Evolutionary conservation across 352 stramenopile genomes (phyloP), one percentile per base, ranked within the genome.

Genomic region (Detonula confervacea): DNA sequence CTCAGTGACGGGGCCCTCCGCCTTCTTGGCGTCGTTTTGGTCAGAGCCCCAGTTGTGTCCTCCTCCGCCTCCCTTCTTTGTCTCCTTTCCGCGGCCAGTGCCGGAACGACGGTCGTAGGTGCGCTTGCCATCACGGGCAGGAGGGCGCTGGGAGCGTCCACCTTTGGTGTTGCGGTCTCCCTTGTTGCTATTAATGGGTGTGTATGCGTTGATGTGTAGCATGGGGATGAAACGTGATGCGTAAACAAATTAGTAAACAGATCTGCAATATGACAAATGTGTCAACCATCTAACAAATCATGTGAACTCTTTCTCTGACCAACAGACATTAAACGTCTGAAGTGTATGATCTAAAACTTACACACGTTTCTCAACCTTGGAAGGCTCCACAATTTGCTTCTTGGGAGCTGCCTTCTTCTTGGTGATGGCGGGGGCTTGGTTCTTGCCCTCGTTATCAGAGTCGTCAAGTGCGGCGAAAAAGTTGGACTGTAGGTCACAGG

Each of bases 21-120:
- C 95, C 54, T 91, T 92, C 83, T 97, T 95, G 86, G 97, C 95
- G 73, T 96, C 87, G 68, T 97, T 91, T 91, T 98, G 97, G 83
- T 93, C 87, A 33, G 73, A 88, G 16, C 96, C 96, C 96, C 96
- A 98, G 92, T 98, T 98, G 89, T 91, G 95, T 73, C 95, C 95
- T 84, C 96, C 96, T 63, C 95, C 96, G 52, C 96, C 96, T 73
- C 94, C 92, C 90, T 98, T 98, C 85, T 95, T 98, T 77, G 95
- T 96, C 88, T 98, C 96, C 80, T 96, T 96, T 83, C 96, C 96
- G 87, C 96, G 95, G 75, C 96, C 96, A 47, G 96, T 98, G 83
- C 96, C 96, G 71, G 94, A 97, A 87, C 95, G 93, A 73, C 96
- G 95, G 81, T 98, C 96, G 65, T 95, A 98, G 59, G 96, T 89